A percentile compares a stretch with the other conserved stretches of the same genome.
Conservation (phyloP, 2,329 filamentous ascomycete species). For the Pseudogymnoascus destructans region DNA sequence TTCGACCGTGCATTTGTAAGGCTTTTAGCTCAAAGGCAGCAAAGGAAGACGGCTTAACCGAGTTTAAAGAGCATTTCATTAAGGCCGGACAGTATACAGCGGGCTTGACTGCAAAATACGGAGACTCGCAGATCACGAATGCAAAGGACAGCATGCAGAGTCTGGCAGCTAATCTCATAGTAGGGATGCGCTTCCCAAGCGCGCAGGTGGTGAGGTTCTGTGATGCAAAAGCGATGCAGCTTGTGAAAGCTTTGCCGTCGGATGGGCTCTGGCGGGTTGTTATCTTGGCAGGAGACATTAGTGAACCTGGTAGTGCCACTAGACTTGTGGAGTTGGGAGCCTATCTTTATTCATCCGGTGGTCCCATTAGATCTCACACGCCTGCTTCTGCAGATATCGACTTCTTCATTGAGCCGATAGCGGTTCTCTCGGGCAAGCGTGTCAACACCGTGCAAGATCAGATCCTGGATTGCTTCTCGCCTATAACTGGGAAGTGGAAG, state of each 20-base stretch:
- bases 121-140: conserved; percentile 35
- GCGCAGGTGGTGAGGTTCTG: conserved; percentile 46
- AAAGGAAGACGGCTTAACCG: conserved; percentile 22
- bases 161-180: conserved; percentile 30
- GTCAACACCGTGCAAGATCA: conserved; percentile 35
- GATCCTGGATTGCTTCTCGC: conserved; percentile 44
- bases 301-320: conserved; percentile 16
- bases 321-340: conserved; percentile 29
- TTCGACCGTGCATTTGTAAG: conserved; percentile 43
- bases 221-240: conserved; percentile 44
- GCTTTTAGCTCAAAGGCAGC: conserved; percentile 35
- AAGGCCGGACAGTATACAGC: conserved; percentile 46
- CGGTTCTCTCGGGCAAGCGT: conserved; percentile 39
- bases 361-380: conserved; percentile 33
- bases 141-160: conserved; percentile 24
- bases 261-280: conserved; percentile 39
- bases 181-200: conserved; percentile 45
- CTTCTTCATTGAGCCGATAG: conserved; percentile 42
- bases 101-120: conserved; percentile 43
- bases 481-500: conserved; percentile 39
- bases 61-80: conserved; percentile 43
- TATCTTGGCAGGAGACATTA: conserved; percentile 35
- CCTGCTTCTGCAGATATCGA: conserved; percentile 33
- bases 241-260: conserved; percentile 36
- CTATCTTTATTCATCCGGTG: conserved; percentile 29